phyloP scores from a whole-genome alignment of 2,329 filamentous ascomycete genomes.

The Lasiodiplodia theobromae region DNA sequence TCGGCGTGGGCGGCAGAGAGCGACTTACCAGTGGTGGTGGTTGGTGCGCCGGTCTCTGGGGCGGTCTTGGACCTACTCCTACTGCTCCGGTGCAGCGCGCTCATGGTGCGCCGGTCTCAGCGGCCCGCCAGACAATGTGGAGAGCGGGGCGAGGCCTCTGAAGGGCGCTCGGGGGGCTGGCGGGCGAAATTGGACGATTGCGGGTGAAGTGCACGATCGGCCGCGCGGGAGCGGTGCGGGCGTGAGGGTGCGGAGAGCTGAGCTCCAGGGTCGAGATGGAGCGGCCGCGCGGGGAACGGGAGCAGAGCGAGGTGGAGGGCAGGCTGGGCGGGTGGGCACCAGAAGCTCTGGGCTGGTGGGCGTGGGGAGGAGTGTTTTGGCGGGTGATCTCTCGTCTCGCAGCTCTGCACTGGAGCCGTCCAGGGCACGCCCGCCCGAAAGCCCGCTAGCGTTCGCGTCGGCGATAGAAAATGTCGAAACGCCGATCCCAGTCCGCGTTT shows the following conservation, averaged over 20 bases:
- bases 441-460: constrained; percentile 15
- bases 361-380: constrained; percentile 12
- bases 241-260: background rate
- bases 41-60: constrained; percentile 35
- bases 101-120: constrained; percentile 47
- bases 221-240: constrained; percentile 25
- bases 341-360: constrained; percentile 7
- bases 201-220: constrained; percentile 25
- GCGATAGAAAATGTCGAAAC: constrained; percentile 26
- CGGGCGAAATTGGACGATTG: constrained; percentile 28
- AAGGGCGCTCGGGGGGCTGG: background rate
- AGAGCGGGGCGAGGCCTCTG: background rate
- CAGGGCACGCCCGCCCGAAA: constrained; percentile 26
- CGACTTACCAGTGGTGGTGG: constrained; percentile 21
- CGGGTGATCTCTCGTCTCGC: constrained; percentile 25
- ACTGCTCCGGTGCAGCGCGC: constrained; percentile 44
- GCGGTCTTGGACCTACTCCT: constrained; percentile 47
- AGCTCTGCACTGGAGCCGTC: constrained; percentile 23
- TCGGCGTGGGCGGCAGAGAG: constrained; percentile 2
- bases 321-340: background rate
- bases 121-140: constrained; percentile 11
- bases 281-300: background rate
- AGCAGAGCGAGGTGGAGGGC: background rate
- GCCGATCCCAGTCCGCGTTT: constrained; percentile 22
- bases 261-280: background rate